These are phyloP conservation scores for Backusella parvicylindrica DNA, from an alignment of 192 early-diverging fungal genomes.

Conservation along the genomic window DNA sequence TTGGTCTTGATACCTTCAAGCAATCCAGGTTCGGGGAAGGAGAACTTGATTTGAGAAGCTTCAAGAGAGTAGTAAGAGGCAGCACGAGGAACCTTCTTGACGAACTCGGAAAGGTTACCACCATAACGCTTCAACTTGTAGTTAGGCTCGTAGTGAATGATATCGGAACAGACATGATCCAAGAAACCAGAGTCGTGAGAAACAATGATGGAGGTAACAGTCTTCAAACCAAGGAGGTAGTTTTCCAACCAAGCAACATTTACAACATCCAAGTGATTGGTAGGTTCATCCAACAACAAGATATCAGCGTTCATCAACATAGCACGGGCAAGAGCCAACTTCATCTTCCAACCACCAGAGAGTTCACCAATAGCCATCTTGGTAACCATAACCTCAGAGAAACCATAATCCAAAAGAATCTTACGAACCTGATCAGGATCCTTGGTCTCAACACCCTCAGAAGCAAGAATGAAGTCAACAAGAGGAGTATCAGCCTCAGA, in stretches of 20 bases:
- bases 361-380: conserved; percentile 68
- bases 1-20: conserved; percentile 72
- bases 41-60: conserved; percentile 59
- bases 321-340: conserved; percentile 82
- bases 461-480: conserved; percentile 62
- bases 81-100: conserved; percentile 72
- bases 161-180: conserved; percentile 75
- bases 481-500: conserved; percentile 68
- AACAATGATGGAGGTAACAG: conserved; percentile 81
- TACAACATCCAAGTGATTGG: conserved; percentile 80
- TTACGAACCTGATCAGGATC: conserved; percentile 42
- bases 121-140: conserved; percentile 75
- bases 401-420: conserved; percentile 62
- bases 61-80: conserved; percentile 73
- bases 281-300: conserved; percentile 81
- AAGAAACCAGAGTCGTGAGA: conserved; percentile 88
- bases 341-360: conserved; percentile 92
- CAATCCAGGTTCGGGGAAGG: conserved; percentile 72
- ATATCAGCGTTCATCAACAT: conserved; percentile 86
- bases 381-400: conserved; percentile 60
- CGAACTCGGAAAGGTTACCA: conserved; percentile 79
- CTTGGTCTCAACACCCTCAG: conserved; percentile 55
- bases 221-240: conserved; percentile 66
- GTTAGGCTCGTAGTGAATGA: conserved; percentile 80
- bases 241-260: conserved; percentile 60